Evolutionary conservation across 139 green algal genomes (phyloP), one percentile per base, ranked within the genome.

Genomic region (Chlorella sp.): DNA sequence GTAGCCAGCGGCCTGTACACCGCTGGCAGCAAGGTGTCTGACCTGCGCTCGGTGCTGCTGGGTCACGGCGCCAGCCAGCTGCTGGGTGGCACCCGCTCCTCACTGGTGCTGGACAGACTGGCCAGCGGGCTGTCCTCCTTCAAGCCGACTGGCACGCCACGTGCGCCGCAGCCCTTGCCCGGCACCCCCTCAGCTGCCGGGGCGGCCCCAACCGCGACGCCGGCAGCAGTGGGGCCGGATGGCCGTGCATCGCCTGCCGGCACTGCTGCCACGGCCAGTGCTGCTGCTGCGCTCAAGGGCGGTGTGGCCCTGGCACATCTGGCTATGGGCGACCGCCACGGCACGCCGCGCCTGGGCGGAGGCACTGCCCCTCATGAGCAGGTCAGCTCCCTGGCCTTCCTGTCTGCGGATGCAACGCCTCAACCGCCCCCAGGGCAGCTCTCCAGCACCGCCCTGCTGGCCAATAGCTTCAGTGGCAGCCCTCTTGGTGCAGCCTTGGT

Each of bases 311-410:
- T 81, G 75, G 51, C 67, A 20, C 48, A 65, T 43, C 76, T 72
- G 54, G 58, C 76, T 3, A 32, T 76, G 70, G 41, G 48, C 26
- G 76, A 9, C 6, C 76, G 30, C 56, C 32, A 41, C 38, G 58
- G 56, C 40, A 82, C 76, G 2, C 76, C 76, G 4, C 76, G 40
- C 28, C 56, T 82, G 19, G 41, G 76, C 36, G 26, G 51, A 60
- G 51, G 51, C 51, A 24, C 14, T 2, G 51, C 51, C 51, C 51
- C 9, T 26, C 51, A 20, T 60, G 51, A 60, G 14, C 51, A 60
- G 51, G 9, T 60, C 51, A 60, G 56, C 38, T 82, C 76, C 20
- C 56, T 82, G 26, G 38, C 36, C 36, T 82, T 72, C 76, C 76
- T 82, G 6, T 82, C 76, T 19, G 51, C 75, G 6, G 75, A 81